These are phyloP conservation scores for Colletotrichum sp. DNA, from an alignment of 2,329 filamentous ascomycete species.

Conservation along the genomic window DNA sequence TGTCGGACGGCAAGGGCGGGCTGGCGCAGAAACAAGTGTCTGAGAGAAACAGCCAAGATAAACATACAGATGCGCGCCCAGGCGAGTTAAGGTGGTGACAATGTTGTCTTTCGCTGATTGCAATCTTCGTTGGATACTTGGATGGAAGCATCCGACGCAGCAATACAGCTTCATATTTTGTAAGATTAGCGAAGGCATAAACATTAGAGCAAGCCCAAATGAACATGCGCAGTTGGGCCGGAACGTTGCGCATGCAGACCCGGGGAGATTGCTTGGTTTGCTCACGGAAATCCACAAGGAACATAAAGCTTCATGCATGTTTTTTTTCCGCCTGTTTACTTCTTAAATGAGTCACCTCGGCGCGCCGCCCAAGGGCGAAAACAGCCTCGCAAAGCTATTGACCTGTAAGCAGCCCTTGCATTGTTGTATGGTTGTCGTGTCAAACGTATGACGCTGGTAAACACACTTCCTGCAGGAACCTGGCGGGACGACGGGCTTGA, in stretches of 20 bases:
- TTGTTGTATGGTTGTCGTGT: not conserved
- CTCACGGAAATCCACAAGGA: not conserved
- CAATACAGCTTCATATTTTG: not conserved
- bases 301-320: not conserved
- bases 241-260: not conserved
- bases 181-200: not conserved
- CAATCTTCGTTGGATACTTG: not conserved
- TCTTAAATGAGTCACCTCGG: not conserved
- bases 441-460: not conserved
- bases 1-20: conserved; percentile 21
- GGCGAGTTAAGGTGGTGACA: conserved; percentile 39
- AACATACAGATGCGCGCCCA: conserved; percentile 2
- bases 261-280: not conserved
- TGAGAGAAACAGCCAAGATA: not conserved
- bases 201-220: not conserved
- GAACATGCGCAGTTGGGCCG: not conserved
- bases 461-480: not conserved
- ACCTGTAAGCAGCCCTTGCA: not conserved
- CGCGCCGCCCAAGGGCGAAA: not conserved
- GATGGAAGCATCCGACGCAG: not conserved
- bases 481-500: not conserved
- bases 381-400: not conserved
- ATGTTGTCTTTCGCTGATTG: not conserved
- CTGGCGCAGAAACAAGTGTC: conserved; percentile 23
- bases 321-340: not conserved